Evolutionary conservation across 2,329 filamentous ascomycete genomes (phyloP).

Genomic region (Xylaria sp.): DNA sequence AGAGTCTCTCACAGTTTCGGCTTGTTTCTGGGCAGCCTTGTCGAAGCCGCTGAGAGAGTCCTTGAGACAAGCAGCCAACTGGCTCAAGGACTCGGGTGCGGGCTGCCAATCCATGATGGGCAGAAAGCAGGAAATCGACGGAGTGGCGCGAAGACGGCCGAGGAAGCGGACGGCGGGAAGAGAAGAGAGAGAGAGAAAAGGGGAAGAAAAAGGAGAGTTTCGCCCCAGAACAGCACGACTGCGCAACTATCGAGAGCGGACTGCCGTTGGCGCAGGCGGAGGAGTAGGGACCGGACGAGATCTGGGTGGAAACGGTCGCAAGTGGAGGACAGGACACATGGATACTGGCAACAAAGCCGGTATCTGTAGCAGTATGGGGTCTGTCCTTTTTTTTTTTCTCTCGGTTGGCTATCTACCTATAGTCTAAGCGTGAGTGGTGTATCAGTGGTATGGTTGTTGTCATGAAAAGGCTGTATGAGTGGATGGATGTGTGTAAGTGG

Average conservation of each 20-base stretch:
- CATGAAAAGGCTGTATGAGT: constrained; percentile 12
- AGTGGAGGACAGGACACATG: constrained; percentile 22
- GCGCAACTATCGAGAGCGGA: constrained; percentile 9
- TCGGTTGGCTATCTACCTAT: neutral
- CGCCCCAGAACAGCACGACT: neutral
- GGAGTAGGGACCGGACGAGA: neutral
- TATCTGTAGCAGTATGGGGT: constrained; percentile 7
- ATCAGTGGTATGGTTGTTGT: constrained; percentile 2
- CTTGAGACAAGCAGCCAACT: constrained; percentile 88
- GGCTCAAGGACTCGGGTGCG: constrained; percentile 83
- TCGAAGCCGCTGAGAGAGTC: constrained; percentile 91
- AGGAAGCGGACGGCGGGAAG: neutral
- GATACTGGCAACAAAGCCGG: constrained; percentile 1
- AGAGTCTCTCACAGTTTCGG: constrained; percentile 76
- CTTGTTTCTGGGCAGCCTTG: constrained; percentile 84
- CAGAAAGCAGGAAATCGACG: constrained; percentile 33
- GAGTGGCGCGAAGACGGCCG: constrained; percentile 14
- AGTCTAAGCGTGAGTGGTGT: constrained; percentile 6
- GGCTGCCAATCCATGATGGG: constrained; percentile 91
- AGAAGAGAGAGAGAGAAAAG: neutral
- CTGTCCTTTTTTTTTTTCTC: neutral
- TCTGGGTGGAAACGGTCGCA: constrained; percentile 31
- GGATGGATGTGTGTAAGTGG: neutral
- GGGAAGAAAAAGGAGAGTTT: neutral
- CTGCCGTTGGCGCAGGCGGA: constrained; percentile 24